These are phyloP conservation scores for Saturnispora besseyi DNA, from an alignment of 805 yeast genomes.

Conservation along the genomic window DNA sequence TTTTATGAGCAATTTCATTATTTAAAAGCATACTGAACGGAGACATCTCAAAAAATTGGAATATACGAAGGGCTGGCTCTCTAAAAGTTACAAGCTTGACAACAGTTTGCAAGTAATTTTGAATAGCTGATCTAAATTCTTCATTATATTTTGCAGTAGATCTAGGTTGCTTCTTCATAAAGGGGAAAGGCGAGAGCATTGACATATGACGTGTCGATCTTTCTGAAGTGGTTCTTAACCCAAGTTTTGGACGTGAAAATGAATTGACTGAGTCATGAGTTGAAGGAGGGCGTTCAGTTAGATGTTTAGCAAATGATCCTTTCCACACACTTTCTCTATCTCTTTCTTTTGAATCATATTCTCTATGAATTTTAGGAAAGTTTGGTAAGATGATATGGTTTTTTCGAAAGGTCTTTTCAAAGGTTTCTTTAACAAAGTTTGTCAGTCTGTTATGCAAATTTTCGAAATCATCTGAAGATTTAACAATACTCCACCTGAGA, in stretches of 20 bases:
- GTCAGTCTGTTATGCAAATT: conserved; percentile 59
- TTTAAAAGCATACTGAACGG: conserved; percentile 78
- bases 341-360: conserved; percentile 8
- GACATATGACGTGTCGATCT: not conserved
- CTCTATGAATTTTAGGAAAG: conserved; percentile 1
- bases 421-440: conserved; percentile 2
- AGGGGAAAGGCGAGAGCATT: not conserved
- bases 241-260: not conserved
- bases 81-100: conserved; percentile 51
- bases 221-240: not conserved
- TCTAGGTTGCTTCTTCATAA: not conserved
- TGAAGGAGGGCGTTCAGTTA: not conserved
- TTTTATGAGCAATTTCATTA: conserved; percentile 70
- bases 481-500: conserved; percentile 71
- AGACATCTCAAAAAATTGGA: conserved; percentile 84
- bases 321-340: conserved; percentile 10
- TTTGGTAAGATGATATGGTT: not conserved
- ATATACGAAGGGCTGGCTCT: conserved; percentile 74
- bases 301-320: conserved; percentile 12
- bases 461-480: conserved; percentile 63
- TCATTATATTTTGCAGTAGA: conserved; percentile 12
- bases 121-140: conserved; percentile 41
- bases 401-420: conserved; percentile 20
- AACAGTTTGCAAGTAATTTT: conserved; percentile 57
- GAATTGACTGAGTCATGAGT: not conserved